Evolutionary conservation across 1,284 basidiomycete genomes (phyloP).

Genomic region (Papiliotrema laurentii): DNA sequence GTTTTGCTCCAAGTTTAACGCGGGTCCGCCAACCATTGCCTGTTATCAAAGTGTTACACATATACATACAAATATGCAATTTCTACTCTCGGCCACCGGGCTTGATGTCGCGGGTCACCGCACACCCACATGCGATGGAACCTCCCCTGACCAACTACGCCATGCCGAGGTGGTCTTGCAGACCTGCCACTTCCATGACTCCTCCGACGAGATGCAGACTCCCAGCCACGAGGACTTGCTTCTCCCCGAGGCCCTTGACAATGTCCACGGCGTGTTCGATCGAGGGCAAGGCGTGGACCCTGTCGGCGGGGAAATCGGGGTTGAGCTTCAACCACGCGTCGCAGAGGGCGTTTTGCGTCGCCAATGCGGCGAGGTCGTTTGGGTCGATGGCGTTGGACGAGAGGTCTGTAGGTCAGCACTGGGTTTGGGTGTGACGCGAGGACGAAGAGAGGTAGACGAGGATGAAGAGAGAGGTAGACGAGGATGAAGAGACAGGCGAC

Average conservation of each 20-base stretch:
- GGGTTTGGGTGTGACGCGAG: no score
- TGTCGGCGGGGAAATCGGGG: constrained; percentile 58
- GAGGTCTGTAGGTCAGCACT: constrained; percentile 59
- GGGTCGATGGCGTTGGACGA: constrained; percentile 63
- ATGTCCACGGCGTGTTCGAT: constrained; percentile 79
- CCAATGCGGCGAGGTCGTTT: constrained; percentile 62
- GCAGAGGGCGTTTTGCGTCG: constrained; percentile 70
- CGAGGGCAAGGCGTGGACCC: constrained; percentile 74
- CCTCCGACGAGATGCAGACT: constrained; percentile 95
- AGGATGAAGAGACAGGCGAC: no score
- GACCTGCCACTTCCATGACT: constrained; percentile 78
- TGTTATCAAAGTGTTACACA: no score
- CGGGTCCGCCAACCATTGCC: no score
- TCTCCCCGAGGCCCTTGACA: constrained; percentile 49
- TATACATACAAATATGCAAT: no score
- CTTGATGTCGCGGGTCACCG: no score
- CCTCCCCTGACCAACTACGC: no score
- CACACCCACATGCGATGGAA: no score
- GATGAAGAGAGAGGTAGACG: no score
- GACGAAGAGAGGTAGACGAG: no score
- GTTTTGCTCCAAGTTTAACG: no score
- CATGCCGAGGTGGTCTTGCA: constrained; percentile 55
- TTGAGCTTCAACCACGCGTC: constrained; percentile 66
- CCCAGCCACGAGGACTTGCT: constrained; percentile 79
- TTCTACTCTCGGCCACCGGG: no score